Evolutionary conservation across 2,329 filamentous ascomycete genomes (phyloP).

Genomic region (Dactylellina parvicollis): DNA sequence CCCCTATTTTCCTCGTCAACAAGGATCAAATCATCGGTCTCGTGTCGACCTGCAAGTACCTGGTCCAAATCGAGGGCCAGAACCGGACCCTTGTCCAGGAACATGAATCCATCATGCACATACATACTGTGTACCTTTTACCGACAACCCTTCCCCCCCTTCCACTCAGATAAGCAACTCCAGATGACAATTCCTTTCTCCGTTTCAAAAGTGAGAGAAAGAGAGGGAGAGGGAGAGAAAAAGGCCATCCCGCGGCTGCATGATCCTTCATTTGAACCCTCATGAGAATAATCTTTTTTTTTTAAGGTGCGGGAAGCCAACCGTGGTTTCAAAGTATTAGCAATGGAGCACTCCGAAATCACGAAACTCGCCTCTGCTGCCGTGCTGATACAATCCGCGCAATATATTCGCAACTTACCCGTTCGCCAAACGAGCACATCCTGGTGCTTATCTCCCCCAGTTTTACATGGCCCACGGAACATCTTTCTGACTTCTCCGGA

Average conservation of each 20-base stretch:
- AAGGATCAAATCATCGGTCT: constrained; percentile 9
- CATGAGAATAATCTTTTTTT: constrained; percentile 1
- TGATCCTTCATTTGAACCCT: background rate
- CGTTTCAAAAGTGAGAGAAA: background rate
- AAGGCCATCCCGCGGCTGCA: background rate
- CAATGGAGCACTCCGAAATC: background rate
- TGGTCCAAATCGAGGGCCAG: background rate
- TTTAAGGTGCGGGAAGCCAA: constrained; percentile 15
- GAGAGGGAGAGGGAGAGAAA: no score
- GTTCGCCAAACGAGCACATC: background rate
- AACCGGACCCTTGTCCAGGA: constrained; percentile 5
- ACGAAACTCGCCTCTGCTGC: background rate
- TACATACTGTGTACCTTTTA: no score
- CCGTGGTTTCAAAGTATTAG: constrained; percentile 38
- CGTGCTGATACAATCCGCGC: constrained; percentile 16
- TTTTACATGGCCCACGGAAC: constrained; percentile 18
- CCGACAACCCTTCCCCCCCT: background rate
- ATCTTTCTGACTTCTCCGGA: constrained; percentile 37
- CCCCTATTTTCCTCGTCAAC: constrained; percentile 19
- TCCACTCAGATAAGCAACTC: background rate
- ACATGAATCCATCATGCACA: background rate
- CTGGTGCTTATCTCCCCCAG: background rate
- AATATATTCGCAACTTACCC: constrained; percentile 18
- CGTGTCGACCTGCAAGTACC: constrained; percentile 8
- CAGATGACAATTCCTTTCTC: background rate